These are phyloP conservation scores for Globisporangium irregulare DNA, from an alignment of 352 stramenopile species.

Conservation along the genomic window DNA sequence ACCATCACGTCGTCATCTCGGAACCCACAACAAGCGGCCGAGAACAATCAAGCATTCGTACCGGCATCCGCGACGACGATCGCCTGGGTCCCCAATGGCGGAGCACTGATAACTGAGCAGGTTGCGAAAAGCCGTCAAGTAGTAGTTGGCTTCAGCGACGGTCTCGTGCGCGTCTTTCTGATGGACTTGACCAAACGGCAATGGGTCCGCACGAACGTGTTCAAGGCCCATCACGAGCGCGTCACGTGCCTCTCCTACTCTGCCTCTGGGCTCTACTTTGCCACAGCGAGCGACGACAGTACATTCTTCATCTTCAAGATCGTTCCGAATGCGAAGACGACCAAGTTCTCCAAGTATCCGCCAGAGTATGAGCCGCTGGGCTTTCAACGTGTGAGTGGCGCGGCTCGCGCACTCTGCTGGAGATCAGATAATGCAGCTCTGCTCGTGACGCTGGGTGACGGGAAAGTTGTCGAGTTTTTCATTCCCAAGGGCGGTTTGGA, in stretches of 20 bases:
- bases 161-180: constrained; percentile 73
- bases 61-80: constrained; percentile 55
- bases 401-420: constrained; percentile 56
- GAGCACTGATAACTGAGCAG: constrained; percentile 37
- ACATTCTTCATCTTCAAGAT: constrained; percentile 88
- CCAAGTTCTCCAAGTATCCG: constrained; percentile 49
- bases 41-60: constrained; percentile 23
- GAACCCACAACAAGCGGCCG: constrained; percentile 2
- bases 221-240: constrained; percentile 86
- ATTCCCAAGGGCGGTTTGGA: constrained; percentile 32
- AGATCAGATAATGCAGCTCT: constrained; percentile 62
- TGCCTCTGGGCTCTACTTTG: constrained; percentile 64
- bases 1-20: constrained; percentile 12
- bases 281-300: constrained; percentile 68
- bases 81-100: constrained; percentile 61
- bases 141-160: constrained; percentile 88
- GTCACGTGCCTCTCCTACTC: constrained; percentile 76
- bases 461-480: constrained; percentile 68
- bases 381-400: constrained; percentile 51
- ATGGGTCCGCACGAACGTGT: constrained; percentile 68
- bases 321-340: constrained; percentile 42
- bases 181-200: constrained; percentile 44
- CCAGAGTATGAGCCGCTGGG: constrained; percentile 72
- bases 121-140: constrained; percentile 68
- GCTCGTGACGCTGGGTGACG: constrained; percentile 57